Evolutionary conservation across 352 stramenopile species (phyloP), one percentile per base, ranked within the genome.

Genomic region (Phytopythium delawarense): DNA sequence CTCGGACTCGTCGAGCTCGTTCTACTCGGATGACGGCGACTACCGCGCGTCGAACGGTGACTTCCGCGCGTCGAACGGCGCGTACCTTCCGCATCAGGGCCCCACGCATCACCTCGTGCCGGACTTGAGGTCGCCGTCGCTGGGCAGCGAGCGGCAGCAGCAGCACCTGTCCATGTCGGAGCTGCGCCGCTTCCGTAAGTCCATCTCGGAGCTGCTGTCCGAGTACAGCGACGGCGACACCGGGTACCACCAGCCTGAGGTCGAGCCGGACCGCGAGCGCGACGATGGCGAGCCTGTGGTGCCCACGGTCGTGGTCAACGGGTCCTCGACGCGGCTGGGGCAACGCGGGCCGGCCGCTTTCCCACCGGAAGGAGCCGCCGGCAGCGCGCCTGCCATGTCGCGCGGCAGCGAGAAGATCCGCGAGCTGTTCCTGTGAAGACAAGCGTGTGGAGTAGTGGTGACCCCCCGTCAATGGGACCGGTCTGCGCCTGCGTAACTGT

Each of bases 141-240:
- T 57, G 8, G 21, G 52, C 20, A 57, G 52, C 52, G 52, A 57
- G 7, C 52, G 52, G 7, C 52, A 57, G 35, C 30, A 28, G 28
- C 25, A 40, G 30, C 59, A 67, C 28, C 48, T 72, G 57, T 59
- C 56, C 35, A 35, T 64, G 34, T 66, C 69, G 11, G 74, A 80
- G 57, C 63, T 79, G 15, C 66, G 70, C 64, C 67, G 65, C 12
- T 84, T 83, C 50, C 70, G 70, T 30, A 71, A 81, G 32, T 88
- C 79, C 37, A 64, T 86, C 2, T 76, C 76, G 1, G 76, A 89
- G 57, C 71, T 91, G 42, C 76, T 91, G 66, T 86, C 82, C 0
- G 78, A 88, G 60, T 87, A 89, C 57, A 68, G 63, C 35, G 70
- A 65, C 54, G 69, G 64, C 21, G 63, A 78, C 48, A 63, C 54